Base-by-base conservation (phyloP, 805 yeast genomes). In the Yamadazyma scolyti region DNA sequence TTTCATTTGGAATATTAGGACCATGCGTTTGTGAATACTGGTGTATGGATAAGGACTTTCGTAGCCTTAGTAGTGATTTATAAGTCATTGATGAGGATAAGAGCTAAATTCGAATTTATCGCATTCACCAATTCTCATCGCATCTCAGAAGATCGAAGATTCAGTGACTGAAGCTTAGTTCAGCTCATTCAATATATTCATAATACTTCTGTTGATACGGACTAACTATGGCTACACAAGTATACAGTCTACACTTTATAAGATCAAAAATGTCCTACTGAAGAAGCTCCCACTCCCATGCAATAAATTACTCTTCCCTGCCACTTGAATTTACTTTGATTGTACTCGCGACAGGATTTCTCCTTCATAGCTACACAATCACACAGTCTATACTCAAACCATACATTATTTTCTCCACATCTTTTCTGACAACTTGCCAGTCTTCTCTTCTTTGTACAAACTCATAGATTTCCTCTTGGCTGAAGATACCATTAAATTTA, bases 331-430 rank as follows among this genome's bases (percentile, higher is more conserved):
- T n/a, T n/a, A n/a, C n/a, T n/a, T n/a, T n/a, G n/a, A n/a, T n/a
- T n/a, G n/a, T n/a, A n/a, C n/a, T n/a, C n/a, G n/a, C n/a, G n/a
- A n/a, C n/a, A n/a, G n/a, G n/a, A n/a, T n/a, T 19, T 19, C 20
- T 7, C 20, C 7, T 19, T 19, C 20, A 10, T 9, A 19, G n/a
- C n/a, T n/a, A 47, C 26, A 44, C 40, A 24, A 86, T 62, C 0
- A 54, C 43, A 62, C 96, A 89, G 48, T 88, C 96, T 17, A 80
- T 58, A 11, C 86, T 88, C 32, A 90, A 68, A 0, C 98, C 97
- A 50, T 88, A 93, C 79, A 93, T 84, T n/a, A 86, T 89, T 53
- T 82, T 86, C 56, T 90, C 97, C 7, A 90, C 97, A 37, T 82
- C 83, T 39, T 71, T 67, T 43, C 77, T 81, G 16, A 90, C 82